Base-by-base conservation (phyloP, 2,329 filamentous ascomycete species). In the Juglanconis oblonga region DNA sequence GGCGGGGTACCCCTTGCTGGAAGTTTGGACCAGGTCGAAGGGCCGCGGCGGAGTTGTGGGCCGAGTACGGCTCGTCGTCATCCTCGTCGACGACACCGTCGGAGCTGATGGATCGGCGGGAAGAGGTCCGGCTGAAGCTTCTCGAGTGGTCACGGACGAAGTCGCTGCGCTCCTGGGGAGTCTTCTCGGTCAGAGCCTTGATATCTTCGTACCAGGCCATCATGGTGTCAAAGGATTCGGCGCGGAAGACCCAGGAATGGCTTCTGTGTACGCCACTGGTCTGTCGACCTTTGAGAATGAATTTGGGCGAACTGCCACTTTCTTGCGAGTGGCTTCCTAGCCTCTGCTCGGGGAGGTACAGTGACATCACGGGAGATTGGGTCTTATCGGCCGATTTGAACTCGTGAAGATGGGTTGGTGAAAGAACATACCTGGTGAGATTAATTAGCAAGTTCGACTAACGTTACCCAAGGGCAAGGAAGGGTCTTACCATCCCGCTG, bases 371-470 rank as follows among this genome's bases (percentile, higher is more conserved):
- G 1, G 95, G 95, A 44, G 90, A 88, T 74, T 95, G 91, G 62
- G 85, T 89, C 73, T 94, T 93, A 76, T 98, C 94, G 66, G 92
- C 92, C n/a, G 92, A 97, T 74, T 97, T 97, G 84, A 98, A 99
- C 76, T 99, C 95, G 77, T 99, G 95, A 29, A 99, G 83, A 76
- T 99, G 95, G 58, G 95, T 98, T 14, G 95, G 91, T 67, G 95
- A 97, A 67, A 99, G 80, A 52, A 98, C 92, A 74, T 97, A 97
- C 91, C 91, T 95, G 67, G 8, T 36, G 38, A 24, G n/a, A 8
- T 35, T 36, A 32, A 55, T 48, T 36, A 52, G 35, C 38, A 14
- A 33, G 1, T n/a, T 35, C n/a, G 24, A 44, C 7, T 45, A 38
- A 14, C 31, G 38, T 45, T 13, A 49, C 40, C 5, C 47, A 47